Conservation (phyloP, 2,329 filamentous ascomycete species). For the Leptographium flavum region DNA sequence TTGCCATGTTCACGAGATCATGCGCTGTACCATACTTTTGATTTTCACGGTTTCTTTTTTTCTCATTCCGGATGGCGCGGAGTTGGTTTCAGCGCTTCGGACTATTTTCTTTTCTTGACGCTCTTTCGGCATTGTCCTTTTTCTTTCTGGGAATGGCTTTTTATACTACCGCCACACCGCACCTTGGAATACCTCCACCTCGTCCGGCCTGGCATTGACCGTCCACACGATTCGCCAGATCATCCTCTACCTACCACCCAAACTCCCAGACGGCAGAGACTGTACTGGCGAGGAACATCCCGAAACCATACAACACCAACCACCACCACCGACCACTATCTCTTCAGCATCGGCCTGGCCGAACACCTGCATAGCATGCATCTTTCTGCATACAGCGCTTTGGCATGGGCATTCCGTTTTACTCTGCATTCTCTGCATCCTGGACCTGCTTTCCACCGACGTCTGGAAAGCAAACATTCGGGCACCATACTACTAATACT, state of each 20-base stretch:
- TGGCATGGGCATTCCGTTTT: not conserved
- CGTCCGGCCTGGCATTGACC: not conserved
- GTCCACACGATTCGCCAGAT: too few relatives aligned
- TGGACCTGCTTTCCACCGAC: too few relatives aligned
- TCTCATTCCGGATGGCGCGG: not conserved
- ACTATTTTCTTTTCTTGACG: not conserved
- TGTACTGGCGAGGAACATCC: too few relatives aligned
- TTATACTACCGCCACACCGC: not conserved
- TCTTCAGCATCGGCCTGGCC: not conserved
- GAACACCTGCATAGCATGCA: not conserved
- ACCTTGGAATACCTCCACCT: not conserved
- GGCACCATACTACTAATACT: not conserved
- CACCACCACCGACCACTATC: not conserved
- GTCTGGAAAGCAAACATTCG: too few relatives aligned
- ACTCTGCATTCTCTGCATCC: too few relatives aligned
- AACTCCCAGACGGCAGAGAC: too few relatives aligned
- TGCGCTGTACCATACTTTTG: not conserved
- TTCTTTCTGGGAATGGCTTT: not conserved
- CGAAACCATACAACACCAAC: too few relatives aligned
- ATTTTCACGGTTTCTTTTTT: not conserved
- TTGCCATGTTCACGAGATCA: not conserved
- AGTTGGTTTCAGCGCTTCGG: not conserved
- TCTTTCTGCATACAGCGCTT: not conserved
- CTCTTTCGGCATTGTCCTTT: not conserved
- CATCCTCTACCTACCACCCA: too few relatives aligned